Conservation (phyloP, 179 eudicot species). For the Drosera spatulata region DNA sequence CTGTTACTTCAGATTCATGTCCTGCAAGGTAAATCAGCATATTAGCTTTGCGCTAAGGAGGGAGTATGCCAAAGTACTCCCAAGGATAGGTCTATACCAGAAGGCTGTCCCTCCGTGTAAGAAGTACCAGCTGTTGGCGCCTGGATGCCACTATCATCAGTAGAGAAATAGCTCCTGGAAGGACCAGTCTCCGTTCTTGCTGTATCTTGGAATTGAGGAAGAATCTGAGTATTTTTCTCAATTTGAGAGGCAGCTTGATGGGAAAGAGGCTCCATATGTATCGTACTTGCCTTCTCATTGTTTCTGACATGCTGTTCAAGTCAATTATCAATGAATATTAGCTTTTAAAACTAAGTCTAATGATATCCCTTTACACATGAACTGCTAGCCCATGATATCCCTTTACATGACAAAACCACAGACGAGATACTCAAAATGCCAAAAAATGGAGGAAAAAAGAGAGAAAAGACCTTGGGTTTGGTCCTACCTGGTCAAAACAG, state of each 20-base stretch:
- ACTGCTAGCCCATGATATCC: too few species aligned
- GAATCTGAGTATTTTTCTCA: slow-evolving; percentile 17
- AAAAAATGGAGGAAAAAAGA: too few species aligned
- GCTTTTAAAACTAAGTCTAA: neutral
- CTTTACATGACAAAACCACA: too few species aligned
- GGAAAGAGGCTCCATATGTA: slow-evolving; percentile 33
- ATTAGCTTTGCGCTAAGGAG: neutral
- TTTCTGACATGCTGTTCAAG: slow-evolving; percentile 47
- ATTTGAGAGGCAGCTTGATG: slow-evolving; percentile 21
- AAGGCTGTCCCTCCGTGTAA: slow-evolving; percentile 23
- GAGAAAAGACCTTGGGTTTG: too few species aligned
- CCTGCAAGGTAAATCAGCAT: slow-evolving; percentile 23
- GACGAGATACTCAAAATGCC: too few species aligned
- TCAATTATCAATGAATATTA: slow-evolving; percentile 2
- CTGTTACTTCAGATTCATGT: slow-evolving; percentile 17
- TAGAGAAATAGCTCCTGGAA: slow-evolving; percentile 15
- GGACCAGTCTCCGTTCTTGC: slow-evolving; percentile 18
- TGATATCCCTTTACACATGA: too few species aligned
- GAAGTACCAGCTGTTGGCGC: slow-evolving; percentile 12
- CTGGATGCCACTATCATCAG: slow-evolving; percentile 13
- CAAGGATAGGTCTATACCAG: slow-evolving; percentile 25
- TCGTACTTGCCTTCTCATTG: slow-evolving; percentile 24
- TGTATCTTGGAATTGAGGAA: slow-evolving; percentile 12
- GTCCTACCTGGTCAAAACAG: too few species aligned
- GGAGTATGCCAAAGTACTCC: neutral